Evolutionary conservation across 169 alveolate species (phyloP).

Genomic region (Theileria equi): DNA sequence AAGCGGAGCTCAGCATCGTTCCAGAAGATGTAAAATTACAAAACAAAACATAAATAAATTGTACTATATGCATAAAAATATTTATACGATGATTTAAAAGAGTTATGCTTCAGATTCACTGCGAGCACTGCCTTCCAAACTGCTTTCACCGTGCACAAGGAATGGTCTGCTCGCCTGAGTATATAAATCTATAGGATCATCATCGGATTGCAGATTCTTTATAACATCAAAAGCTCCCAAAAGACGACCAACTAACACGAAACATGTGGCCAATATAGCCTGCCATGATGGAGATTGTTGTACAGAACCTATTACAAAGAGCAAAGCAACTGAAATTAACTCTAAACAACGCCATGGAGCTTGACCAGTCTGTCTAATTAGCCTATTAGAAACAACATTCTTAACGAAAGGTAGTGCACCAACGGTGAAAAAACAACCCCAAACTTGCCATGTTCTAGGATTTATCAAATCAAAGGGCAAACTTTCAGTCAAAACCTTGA

Average conservation of each 20-base stretch:
- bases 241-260: slow-evolving; percentile 59
- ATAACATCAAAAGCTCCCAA: slow-evolving; percentile 65
- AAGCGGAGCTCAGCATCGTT: slow-evolving; percentile 51
- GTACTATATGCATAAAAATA: background rate
- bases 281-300: slow-evolving; percentile 65
- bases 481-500: slow-evolving; percentile 60
- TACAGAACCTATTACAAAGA: slow-evolving; percentile 83
- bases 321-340: slow-evolving; percentile 83
- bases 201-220: slow-evolving; percentile 40
- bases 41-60: background rate
- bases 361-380: slow-evolving; percentile 89
- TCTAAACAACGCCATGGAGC: slow-evolving; percentile 92
- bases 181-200: slow-evolving; percentile 16
- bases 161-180: slow-evolving; percentile 56
- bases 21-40: slow-evolving; percentile 36
- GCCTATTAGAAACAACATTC: slow-evolving; percentile 87
- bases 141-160: slow-evolving; percentile 49
- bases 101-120: background rate
- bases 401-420: slow-evolving; percentile 89
- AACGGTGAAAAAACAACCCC: slow-evolving; percentile 89
- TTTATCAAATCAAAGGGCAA: slow-evolving; percentile 76
- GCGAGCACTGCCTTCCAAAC: slow-evolving; percentile 3
- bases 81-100: background rate
- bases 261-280: slow-evolving; percentile 42
- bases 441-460: slow-evolving; percentile 83